Evolutionary conservation across 805 yeast genomes (phyloP).

Genomic region (Lachancea kluyveri): DNA sequence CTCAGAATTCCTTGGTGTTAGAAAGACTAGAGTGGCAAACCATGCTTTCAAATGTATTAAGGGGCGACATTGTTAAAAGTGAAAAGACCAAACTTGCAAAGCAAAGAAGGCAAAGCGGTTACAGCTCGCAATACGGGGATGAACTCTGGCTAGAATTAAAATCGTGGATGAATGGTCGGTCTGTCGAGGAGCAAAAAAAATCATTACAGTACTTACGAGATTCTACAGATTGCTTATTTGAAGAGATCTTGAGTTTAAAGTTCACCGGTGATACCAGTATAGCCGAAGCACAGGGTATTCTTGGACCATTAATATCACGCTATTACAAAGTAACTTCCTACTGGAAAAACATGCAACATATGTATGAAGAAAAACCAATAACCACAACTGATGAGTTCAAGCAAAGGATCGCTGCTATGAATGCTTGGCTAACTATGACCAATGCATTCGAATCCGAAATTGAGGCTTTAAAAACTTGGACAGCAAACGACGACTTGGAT

Average conservation of each 20-base stretch:
- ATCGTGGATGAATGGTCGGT: conserved; percentile 74
- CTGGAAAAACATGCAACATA: conserved; percentile 75
- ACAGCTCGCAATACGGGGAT: conserved; percentile 22
- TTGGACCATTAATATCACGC: conserved; percentile 49
- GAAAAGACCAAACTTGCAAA: conserved; percentile 75
- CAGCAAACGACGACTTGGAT: conserved; percentile 75
- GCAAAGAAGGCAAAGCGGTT: conserved; percentile 30
- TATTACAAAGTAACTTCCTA: conserved; percentile 64
- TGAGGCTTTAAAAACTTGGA: conserved; percentile 63
- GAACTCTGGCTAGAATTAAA: conserved; percentile 82
- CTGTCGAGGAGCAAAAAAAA: conserved; percentile 71
- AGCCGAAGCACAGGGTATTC: conserved; percentile 42
- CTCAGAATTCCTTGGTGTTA: conserved; percentile 37
- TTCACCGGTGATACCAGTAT: conserved; percentile 36
- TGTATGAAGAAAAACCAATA: conserved; percentile 72
- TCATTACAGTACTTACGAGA: conserved; percentile 64
- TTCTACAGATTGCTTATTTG: conserved; percentile 64
- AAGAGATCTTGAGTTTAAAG: conserved; percentile 60
- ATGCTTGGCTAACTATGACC: conserved; percentile 77
- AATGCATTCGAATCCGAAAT: conserved; percentile 60
- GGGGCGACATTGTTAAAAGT: conserved; percentile 89
- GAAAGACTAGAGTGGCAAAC: conserved; percentile 96
- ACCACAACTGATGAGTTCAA: conserved; percentile 60
- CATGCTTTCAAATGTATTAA: conserved; percentile 81
- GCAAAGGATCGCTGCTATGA: conserved; percentile 63